Evolutionary conservation across 1,284 basidiomycete species (phyloP).

Genomic region (Exobasidium rhododendri): DNA sequence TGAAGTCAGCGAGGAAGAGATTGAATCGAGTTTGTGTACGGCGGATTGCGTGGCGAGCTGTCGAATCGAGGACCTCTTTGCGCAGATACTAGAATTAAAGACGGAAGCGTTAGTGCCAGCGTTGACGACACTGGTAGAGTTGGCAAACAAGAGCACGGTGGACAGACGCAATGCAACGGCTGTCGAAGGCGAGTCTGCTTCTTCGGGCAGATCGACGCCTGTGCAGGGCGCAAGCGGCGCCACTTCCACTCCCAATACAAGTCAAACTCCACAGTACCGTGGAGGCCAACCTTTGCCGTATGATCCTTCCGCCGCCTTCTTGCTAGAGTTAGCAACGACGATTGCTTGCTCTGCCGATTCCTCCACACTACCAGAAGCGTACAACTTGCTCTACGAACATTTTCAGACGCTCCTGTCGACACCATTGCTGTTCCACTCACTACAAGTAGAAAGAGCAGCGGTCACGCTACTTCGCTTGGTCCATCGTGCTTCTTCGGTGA

Average conservation of each 20-base stretch:
- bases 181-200: slow-evolving; percentile 1
- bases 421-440: slow-evolving; percentile 75
- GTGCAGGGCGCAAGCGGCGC: not conserved
- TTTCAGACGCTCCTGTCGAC: slow-evolving; percentile 74
- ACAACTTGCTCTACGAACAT: slow-evolving; percentile 90
- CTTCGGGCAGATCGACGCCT: slow-evolving; percentile 19
- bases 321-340: slow-evolving; percentile 89
- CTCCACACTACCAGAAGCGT: slow-evolving; percentile 61
- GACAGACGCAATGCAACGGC: slow-evolving; percentile 57
- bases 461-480: slow-evolving; percentile 58
- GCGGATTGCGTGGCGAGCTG: slow-evolving; percentile 94
- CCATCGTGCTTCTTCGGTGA: slow-evolving; percentile 56
- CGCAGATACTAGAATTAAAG: slow-evolving; percentile 74
- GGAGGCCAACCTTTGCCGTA: slow-evolving; percentile 64
- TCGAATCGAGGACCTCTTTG: slow-evolving; percentile 87
- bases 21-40: slow-evolving; percentile 90
- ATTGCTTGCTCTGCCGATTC: slow-evolving; percentile 63
- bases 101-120: slow-evolving; percentile 69
- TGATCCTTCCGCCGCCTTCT: slow-evolving; percentile 88
- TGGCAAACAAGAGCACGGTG: slow-evolving; percentile 80
- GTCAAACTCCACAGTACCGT: not conserved
- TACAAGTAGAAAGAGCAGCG: slow-evolving; percentile 91
- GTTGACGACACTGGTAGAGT: slow-evolving; percentile 77
- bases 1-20: slow-evolving; percentile 70
- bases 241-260: not conserved